phyloP scores from a whole-genome alignment of 2,329 filamentous ascomycete species.

The Exophiala lecanii-corni region DNA sequence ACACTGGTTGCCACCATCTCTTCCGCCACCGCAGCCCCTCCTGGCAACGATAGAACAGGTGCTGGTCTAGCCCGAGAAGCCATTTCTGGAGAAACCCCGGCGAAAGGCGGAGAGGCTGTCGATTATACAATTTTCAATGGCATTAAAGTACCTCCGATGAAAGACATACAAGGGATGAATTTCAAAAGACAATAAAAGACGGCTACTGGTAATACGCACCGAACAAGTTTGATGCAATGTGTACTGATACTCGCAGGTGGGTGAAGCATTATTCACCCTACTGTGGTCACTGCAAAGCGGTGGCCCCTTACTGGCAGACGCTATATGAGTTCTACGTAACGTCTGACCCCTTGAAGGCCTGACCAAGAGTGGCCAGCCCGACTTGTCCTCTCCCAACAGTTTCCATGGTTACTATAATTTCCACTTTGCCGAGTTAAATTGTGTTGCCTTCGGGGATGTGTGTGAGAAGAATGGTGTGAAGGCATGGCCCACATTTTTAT shows the following conservation, averaged over 20 bases:
- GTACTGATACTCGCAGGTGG: conserved; percentile 38
- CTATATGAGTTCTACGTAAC: conserved; percentile 92
- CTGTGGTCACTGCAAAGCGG: conserved; percentile 68
- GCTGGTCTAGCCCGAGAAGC: conserved; percentile 16
- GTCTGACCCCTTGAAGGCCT: conserved; percentile 63
- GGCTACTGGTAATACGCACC: conserved; percentile 46
- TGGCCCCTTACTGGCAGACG: conserved; percentile 84
- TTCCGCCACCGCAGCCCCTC: conserved; percentile 17
- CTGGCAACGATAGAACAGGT: conserved; percentile 14
- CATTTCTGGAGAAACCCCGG: conserved; percentile 20
- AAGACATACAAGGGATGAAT: conserved; percentile 45
- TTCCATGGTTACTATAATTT: conserved; percentile 86
- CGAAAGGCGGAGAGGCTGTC: conserved; percentile 28
- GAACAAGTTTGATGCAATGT: not conserved
- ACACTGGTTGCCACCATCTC: conserved; percentile 17
- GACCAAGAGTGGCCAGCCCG: conserved; percentile 44
- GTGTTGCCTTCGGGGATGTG: conserved; percentile 73
- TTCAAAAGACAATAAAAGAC: conserved; percentile 46
- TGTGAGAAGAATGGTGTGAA: conserved; percentile 65
- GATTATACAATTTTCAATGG: conserved; percentile 47
- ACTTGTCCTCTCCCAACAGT: conserved; percentile 51
- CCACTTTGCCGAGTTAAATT: conserved; percentile 81
- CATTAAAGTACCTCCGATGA: conserved; percentile 47
- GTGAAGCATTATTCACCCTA: conserved; percentile 50
- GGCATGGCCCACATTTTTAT: conserved; percentile 69